phyloP scores from a whole-genome alignment of 768 basidiomycete genomes.

The Amanita pseudoporphyria region DNA sequence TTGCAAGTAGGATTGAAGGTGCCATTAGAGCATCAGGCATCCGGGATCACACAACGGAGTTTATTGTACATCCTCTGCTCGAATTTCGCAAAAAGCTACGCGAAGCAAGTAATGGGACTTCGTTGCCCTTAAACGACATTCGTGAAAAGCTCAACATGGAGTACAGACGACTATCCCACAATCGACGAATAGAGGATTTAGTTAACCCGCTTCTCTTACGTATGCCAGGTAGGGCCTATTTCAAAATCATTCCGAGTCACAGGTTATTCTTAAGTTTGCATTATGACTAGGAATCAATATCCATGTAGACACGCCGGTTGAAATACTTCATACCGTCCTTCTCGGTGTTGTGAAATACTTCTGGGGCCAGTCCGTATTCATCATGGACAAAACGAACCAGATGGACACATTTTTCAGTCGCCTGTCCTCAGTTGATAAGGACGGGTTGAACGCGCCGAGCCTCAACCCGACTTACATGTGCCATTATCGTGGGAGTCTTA shows the following conservation, averaged over 20 bases:
- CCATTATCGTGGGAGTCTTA: slow-evolving; percentile 22
- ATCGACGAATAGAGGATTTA: neutral
- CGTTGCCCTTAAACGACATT: neutral
- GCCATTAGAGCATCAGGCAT: neutral
- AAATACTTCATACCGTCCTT: slow-evolving; percentile 35
- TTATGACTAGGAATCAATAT: neutral
- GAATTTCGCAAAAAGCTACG: neutral
- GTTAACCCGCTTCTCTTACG: neutral
- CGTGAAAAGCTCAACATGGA: neutral
- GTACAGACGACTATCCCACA: neutral
- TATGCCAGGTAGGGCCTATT: neutral
- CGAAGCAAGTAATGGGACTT: too few relatives aligned
- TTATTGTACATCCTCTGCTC: neutral
- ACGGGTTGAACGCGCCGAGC: slow-evolving; percentile 14
- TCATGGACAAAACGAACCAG: neutral
- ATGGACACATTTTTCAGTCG: neutral
- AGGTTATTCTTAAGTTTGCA: neutral
- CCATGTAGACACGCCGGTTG: slow-evolving; percentile 29
- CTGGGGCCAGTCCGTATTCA: slow-evolving; percentile 29
- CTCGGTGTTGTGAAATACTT: slow-evolving; percentile 40
- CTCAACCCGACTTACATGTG: slow-evolving; percentile 21
- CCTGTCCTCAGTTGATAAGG: neutral
- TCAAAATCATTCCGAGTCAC: neutral
- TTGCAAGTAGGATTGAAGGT: neutral
- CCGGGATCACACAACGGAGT: neutral